phyloP scores from a whole-genome alignment of 2,329 filamentous ascomycete species.

The Mycosphaerella sp. region DNA sequence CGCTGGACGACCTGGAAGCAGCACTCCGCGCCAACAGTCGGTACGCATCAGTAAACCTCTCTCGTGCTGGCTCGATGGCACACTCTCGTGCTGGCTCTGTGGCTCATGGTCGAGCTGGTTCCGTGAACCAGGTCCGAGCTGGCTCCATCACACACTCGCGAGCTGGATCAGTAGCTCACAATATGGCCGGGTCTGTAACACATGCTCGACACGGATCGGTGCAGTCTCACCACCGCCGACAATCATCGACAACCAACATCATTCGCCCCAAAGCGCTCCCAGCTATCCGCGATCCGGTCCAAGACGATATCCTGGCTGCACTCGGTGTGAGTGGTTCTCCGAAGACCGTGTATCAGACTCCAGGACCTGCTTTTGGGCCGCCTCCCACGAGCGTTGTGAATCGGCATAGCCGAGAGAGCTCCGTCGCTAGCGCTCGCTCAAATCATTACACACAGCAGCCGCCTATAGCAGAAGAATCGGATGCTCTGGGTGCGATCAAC shows the following conservation, averaged over 20 bases:
- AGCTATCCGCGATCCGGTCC: conserved; percentile 26
- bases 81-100: conserved; percentile 14
- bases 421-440: conserved; percentile 10
- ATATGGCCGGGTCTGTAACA: conserved; percentile 13
- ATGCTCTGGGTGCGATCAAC: not conserved
- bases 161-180: conserved; percentile 12
- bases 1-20: conserved; percentile 28
- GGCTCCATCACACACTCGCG: conserved; percentile 8
- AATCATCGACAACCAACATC: conserved; percentile 15
- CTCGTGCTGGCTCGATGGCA: conserved; percentile 2
- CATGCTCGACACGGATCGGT: conserved; percentile 29
- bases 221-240: conserved; percentile 21
- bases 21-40: conserved; percentile 25
- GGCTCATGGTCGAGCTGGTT: conserved; percentile 4
- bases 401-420: conserved; percentile 16
- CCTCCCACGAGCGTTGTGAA: conserved; percentile 15
- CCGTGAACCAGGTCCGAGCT: not conserved
- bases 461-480: conserved; percentile 1
- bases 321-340: conserved; percentile 36
- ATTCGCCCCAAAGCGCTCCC: conserved; percentile 26
- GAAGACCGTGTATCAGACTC: conserved; percentile 35
- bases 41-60: conserved; percentile 1
- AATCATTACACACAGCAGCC: conserved; percentile 1
- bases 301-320: conserved; percentile 35
- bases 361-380: conserved; percentile 34